These are phyloP conservation scores for Aaosphaeria arxii DNA, from an alignment of 2,329 filamentous ascomycete genomes.

Conservation along the genomic window DNA sequence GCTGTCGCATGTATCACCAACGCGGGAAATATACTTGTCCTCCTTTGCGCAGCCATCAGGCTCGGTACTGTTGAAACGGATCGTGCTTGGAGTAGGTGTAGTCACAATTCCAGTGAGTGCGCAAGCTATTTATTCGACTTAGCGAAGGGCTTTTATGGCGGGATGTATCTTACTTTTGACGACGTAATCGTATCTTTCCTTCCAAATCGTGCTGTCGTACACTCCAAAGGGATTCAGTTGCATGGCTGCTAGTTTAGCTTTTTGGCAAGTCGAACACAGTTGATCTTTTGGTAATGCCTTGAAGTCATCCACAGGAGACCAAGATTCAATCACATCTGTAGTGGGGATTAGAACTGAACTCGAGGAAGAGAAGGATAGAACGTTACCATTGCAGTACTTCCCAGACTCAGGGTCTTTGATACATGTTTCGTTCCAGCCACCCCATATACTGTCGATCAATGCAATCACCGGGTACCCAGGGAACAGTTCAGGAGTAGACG, in stretches of 20 bases:
- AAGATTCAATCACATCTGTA: neutral
- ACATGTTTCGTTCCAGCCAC: slow-evolving; percentile 6
- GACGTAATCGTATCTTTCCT: neutral
- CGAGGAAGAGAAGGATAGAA: neutral
- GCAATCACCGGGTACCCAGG: slow-evolving; percentile 1
- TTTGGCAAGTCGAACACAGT: neutral
- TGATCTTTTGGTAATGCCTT: neutral
- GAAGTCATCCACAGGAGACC: neutral
- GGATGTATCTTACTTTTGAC: neutral
- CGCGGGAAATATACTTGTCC: neutral
- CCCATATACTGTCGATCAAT: slow-evolving; percentile 4
- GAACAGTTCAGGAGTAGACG: slow-evolving; percentile 1
- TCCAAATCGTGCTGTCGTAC: neutral
- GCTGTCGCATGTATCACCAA: neutral
- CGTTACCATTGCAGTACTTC: slow-evolving; percentile 1
- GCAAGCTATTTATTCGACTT: neutral
- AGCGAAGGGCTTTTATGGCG: neutral
- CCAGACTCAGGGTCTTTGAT: neutral
- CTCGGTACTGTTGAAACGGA: neutral
- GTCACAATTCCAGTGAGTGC: neutral
- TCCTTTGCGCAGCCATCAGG: neutral
- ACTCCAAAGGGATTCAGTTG: neutral
- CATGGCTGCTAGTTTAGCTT: neutral
- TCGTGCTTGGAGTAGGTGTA: neutral
- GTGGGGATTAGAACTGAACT: neutral